Conservation (phyloP, 148 eudicot genomes). For the Rhododendron williamsianum region DNA sequence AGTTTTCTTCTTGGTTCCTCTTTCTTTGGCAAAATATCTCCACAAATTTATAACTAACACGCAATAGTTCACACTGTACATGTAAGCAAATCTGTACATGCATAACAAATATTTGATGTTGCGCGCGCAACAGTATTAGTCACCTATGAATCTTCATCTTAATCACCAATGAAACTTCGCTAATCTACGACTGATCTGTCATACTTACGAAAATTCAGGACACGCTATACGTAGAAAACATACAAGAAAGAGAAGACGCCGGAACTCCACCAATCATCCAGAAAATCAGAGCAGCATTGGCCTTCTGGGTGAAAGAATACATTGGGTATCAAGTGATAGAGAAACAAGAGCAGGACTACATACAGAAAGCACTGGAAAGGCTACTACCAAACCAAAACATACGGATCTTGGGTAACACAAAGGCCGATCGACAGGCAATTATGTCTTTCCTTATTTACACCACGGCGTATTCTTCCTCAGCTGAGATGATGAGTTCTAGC, state of each 20-base stretch:
- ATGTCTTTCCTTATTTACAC: constrained; percentile 42
- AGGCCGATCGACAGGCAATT: constrained; percentile 28
- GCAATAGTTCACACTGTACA: no score
- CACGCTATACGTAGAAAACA: constrained; percentile 29
- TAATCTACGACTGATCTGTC: background rate
- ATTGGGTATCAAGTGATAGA: constrained; percentile 31
- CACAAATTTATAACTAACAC: background rate
- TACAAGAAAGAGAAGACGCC: constrained; percentile 41
- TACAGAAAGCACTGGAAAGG: constrained; percentile 24
- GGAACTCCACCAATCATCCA: constrained; percentile 44
- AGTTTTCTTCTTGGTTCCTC: background rate
- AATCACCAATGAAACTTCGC: background rate
- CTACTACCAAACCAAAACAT: constrained; percentile 25
- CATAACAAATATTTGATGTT: background rate
- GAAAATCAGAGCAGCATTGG: constrained; percentile 35
- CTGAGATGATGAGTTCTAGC: background rate
- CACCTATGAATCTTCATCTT: background rate
- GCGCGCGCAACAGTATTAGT: background rate
- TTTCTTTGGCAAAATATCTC: background rate
- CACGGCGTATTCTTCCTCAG: background rate
- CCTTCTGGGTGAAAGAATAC: constrained; percentile 51
- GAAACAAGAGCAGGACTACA: constrained; percentile 25
- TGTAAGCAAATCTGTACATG: background rate
- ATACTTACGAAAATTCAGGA: constrained; percentile 17
- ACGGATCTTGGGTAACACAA: constrained; percentile 29